Evolutionary conservation across 331 rosid genomes (phyloP).

Genomic region (Saraca asoca): DNA sequence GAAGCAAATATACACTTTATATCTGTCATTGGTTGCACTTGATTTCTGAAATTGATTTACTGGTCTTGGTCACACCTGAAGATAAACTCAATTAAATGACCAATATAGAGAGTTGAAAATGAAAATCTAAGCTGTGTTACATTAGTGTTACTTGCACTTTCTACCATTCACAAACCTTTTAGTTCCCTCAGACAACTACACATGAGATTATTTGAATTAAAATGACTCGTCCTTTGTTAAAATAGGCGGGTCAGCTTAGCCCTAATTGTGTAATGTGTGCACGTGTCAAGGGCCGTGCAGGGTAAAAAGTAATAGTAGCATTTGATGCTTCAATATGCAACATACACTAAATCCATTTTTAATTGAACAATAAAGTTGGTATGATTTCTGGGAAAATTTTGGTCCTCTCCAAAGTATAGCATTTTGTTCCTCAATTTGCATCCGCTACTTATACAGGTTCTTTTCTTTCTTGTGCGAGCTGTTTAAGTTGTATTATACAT

Average conservation of each 20-base stretch:
- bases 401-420: slow-evolving; percentile 11
- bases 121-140: slow-evolving; percentile 5
- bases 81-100: slow-evolving; percentile 13
- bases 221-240: too few relatives aligned
- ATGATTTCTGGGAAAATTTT: background rate
- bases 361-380: background rate
- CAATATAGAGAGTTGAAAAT: background rate
- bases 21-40: slow-evolving; percentile 2
- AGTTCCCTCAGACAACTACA: too few relatives aligned
- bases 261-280: too few relatives aligned
- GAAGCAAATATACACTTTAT: background rate
- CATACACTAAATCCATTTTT: slow-evolving; percentile 15
- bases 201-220: too few relatives aligned
- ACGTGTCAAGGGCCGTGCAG: too few relatives aligned
- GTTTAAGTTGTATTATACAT: slow-evolving; percentile 13
- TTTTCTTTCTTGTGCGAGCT: slow-evolving; percentile 24
- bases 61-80: background rate
- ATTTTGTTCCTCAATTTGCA: slow-evolving; percentile 18
- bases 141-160: too few relatives aligned
- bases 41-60: background rate
- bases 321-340: too few relatives aligned
- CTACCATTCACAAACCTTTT: too few relatives aligned
- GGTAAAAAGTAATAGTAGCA: too few relatives aligned
- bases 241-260: too few relatives aligned
- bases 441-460: too few relatives aligned